phyloP scores from a whole-genome alignment of 108 stramenopile genomes.

The Aurantiochytrium sp. region DNA sequence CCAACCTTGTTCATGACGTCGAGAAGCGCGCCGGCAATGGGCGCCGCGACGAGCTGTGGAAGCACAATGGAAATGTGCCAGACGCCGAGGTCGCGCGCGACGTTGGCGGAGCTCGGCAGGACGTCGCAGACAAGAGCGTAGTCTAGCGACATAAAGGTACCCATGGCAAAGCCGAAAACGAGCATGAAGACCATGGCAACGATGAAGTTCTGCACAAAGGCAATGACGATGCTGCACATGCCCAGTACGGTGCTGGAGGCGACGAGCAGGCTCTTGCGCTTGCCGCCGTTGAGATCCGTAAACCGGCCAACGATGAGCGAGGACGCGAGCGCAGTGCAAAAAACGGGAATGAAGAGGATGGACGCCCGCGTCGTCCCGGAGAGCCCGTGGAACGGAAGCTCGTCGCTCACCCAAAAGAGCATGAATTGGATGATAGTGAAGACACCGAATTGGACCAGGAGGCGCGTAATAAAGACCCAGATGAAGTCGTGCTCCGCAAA shows the following conservation, averaged over 20 bases:
- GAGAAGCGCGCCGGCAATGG: not conserved
- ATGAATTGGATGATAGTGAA: not conserved
- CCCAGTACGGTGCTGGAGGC: not conserved
- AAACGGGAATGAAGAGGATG: not conserved
- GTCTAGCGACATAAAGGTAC: not conserved
- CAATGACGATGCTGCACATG: not conserved
- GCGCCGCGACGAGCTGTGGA: not conserved
- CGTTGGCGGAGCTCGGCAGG: not conserved
- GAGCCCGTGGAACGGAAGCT: not conserved
- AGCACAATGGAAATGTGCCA: slow-evolving; percentile 22
- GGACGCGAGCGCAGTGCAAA: not conserved
- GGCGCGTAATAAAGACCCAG: slow-evolving; percentile 17
- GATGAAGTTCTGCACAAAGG: not conserved
- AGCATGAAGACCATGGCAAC: not conserved
- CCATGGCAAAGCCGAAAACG: not conserved
- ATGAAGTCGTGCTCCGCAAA: not conserved
- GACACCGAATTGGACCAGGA: not conserved
- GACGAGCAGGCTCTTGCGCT: not conserved
- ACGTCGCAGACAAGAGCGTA: slow-evolving; percentile 23
- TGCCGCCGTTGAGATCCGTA: not conserved
- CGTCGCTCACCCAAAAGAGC: slow-evolving; percentile 18
- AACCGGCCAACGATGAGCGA: not conserved
- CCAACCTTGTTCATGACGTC: not conserved
- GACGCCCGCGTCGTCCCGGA: not conserved
- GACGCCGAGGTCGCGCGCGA: not conserved